A percentile compares a stretch with the other conserved stretches of the same genome.
These are phyloP conservation scores for Cicer pinnatifidum DNA, from an alignment of 306 rosid species.

Conservation along the genomic window DNA sequence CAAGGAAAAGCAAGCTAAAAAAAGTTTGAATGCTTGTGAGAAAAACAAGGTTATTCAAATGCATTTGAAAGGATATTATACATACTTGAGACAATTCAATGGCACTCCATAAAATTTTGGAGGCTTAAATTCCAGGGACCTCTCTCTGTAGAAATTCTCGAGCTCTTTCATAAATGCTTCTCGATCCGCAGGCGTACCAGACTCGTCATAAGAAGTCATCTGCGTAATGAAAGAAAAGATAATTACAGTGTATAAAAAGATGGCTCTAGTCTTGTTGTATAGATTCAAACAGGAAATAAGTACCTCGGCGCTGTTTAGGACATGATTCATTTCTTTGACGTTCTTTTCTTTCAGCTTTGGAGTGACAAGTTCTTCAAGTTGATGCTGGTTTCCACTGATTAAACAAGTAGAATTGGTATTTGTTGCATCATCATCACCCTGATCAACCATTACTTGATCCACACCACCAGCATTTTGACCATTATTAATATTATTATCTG, in stretches of 20 bases:
- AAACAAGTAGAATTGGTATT: conserved; percentile 34
- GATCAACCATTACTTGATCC: conserved; percentile 51
- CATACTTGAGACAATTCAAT: conserved; percentile 84
- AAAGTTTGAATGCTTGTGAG: conserved; percentile 24
- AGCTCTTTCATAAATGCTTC: conserved; percentile 74
- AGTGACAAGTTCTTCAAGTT: conserved; percentile 37
- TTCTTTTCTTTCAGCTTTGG: conserved; percentile 51
- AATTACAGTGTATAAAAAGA: conserved; percentile 1
- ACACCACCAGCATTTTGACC: conserved; percentile 26
- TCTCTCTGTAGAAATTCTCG: conserved; percentile 67
- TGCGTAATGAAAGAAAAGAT: conserved; percentile 29
- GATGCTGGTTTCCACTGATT: background rate
- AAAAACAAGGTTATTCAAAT: conserved; percentile 11
- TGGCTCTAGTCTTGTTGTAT: background rate
- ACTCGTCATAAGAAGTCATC: conserved; percentile 64
- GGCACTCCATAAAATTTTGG: conserved; percentile 83
- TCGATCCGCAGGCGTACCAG: conserved; percentile 56
- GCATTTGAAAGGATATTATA: conserved; percentile 16
- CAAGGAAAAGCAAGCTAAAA: conserved; percentile 24
- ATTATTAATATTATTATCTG: conserved; percentile 14
- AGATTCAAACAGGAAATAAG: background rate
- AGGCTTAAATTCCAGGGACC: conserved; percentile 76
- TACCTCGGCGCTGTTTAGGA: conserved; percentile 55
- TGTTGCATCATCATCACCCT: conserved; percentile 35
- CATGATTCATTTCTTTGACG: conserved; percentile 49